A percentile compares a stretch with the other conserved stretches of the same genome.
Evolutionary conservation across 345 rosid genomes (phyloP).

Genomic region (Lenwebbia sp.): DNA sequence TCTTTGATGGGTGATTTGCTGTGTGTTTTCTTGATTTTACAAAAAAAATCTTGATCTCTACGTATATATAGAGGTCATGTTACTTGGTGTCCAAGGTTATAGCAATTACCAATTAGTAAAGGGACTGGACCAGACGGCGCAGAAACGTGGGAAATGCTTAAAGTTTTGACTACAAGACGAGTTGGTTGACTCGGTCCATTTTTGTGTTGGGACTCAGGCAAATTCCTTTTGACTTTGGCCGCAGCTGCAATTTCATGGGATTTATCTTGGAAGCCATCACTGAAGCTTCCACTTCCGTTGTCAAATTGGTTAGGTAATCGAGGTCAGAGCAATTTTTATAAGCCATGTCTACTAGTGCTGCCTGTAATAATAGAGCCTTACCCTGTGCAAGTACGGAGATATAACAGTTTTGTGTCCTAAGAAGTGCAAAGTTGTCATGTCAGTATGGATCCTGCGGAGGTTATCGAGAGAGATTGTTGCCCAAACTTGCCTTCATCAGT

Average conservation of each 20-base stretch:
- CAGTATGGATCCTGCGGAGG: background rate
- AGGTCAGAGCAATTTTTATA: background rate
- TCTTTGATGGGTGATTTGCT: background rate
- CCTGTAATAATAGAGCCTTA: accelerated
- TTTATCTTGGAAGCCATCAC: background rate
- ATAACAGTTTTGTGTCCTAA: background rate
- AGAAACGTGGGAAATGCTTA: background rate
- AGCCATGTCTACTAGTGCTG: background rate
- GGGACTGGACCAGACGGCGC: background rate
- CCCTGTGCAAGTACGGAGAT: background rate
- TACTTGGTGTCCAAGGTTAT: background rate
- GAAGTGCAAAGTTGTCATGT: background rate
- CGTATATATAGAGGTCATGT: background rate
- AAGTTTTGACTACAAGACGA: background rate
- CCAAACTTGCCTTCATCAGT: no score
- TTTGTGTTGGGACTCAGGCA: background rate
- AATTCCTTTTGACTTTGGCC: background rate
- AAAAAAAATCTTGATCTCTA: background rate
- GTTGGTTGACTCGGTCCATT: background rate
- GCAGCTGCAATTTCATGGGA: background rate
- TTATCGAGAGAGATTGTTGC: background rate
- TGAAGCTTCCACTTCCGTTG: background rate
- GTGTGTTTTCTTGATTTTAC: background rate
- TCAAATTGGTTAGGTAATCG: background rate
- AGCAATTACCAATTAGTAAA: accelerated